phyloP scores from a whole-genome alignment of 1,284 basidiomycete genomes.

The Heterobasidion annosum region DNA sequence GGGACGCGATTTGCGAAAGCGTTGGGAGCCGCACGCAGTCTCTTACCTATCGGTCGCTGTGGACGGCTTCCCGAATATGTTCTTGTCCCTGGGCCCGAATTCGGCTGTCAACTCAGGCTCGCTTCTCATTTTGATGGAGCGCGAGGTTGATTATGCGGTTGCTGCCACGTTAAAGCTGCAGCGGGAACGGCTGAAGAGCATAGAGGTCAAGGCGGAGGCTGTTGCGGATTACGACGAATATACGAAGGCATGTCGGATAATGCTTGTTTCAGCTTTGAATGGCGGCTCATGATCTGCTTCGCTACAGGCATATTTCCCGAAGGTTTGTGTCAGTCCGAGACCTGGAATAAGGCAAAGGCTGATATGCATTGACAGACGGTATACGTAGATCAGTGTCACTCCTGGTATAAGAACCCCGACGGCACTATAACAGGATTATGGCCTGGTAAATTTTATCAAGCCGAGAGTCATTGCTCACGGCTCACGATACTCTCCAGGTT shows the following conservation, averaged over 20 bases:
- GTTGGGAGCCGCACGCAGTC: conserved; percentile 35
- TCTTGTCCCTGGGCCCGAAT: conserved; percentile 42
- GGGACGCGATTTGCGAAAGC: conserved; percentile 32
- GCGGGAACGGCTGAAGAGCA: conserved; percentile 41
- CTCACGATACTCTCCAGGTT: conserved; percentile 25
- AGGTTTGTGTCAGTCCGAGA: conserved; percentile 10
- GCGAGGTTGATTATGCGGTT: conserved; percentile 40
- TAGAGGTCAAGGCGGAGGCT: conserved; percentile 41
- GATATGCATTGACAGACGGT: conserved; percentile 32
- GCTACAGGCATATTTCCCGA: conserved; percentile 34
- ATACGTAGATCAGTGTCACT: conserved; percentile 47
- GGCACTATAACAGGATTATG: conserved; percentile 49
- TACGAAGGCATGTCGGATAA: conserved; percentile 25
- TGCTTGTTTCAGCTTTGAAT: background rate
- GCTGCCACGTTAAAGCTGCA: conserved; percentile 41
- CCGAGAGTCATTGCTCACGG: background rate
- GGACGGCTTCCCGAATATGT: conserved; percentile 51
- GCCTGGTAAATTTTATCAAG: conserved; percentile 32
- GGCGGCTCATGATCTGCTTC: background rate
- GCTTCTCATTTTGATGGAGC: conserved; percentile 38
- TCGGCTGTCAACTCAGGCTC: conserved; percentile 39
- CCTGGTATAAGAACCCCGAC: conserved; percentile 61
- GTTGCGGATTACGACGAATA: conserved; percentile 48
- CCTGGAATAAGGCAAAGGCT: background rate
- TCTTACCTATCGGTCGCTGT: conserved; percentile 42